Conservation (phyloP, 805 yeast species). For the Pichia rugopelliculosa region DNA sequence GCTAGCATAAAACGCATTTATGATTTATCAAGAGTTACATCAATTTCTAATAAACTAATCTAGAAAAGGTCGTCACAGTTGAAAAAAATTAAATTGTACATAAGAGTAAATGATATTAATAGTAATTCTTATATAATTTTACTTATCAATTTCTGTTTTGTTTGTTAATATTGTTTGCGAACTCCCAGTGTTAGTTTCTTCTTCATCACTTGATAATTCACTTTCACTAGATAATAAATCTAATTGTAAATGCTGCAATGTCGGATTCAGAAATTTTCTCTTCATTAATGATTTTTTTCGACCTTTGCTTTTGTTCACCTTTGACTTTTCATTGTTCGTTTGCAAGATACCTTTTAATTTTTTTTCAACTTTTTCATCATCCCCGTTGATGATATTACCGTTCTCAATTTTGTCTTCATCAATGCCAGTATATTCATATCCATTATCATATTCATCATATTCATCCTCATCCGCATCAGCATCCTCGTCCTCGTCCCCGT, state of each 20-base stretch:
- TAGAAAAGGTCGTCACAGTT: no score
- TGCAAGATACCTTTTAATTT: not conserved
- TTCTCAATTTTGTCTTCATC: not conserved
- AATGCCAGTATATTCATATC: no score
- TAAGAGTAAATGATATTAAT: not conserved
- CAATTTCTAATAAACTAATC: no score
- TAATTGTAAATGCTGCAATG: slow-evolving; percentile 14
- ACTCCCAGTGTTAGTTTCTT: not conserved
- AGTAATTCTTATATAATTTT: no score
- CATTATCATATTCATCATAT: no score
- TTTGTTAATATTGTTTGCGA: not conserved
- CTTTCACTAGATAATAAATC: slow-evolving; percentile 9
- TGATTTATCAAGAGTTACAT: no score
- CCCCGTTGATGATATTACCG: not conserved
- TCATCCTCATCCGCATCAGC: no score
- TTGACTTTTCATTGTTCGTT: not conserved
- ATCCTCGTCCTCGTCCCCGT: not conserved
- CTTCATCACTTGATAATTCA: not conserved
- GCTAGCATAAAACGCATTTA: no score
- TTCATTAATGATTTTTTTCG: not conserved
- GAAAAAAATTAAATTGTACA: not conserved
- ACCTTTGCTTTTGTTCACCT: slow-evolving; percentile 5
- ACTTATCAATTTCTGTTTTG: not conserved
- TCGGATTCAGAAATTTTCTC: slow-evolving; percentile 13
- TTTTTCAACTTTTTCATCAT: not conserved